These are phyloP conservation scores for Pistacia vera DNA, from an alignment of 345 rosid species.

Conservation along the genomic window DNA sequence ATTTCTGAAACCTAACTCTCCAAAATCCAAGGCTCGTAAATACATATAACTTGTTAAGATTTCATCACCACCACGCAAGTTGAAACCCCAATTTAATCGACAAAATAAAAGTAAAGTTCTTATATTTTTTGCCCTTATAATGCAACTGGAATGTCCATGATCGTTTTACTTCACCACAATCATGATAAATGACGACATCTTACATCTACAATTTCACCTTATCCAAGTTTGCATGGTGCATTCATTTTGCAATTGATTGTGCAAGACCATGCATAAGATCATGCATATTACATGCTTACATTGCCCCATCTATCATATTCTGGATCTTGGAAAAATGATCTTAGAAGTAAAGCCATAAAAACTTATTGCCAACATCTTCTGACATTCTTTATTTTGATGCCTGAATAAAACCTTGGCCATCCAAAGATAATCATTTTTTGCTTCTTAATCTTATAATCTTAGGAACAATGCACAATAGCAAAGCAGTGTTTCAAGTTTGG, in stretches of 20 bases:
- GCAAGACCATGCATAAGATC: conserved; percentile 34
- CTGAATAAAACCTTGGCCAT: conserved; percentile 19
- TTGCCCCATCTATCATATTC: conserved; percentile 9
- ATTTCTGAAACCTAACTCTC: not conserved
- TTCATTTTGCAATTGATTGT: not conserved
- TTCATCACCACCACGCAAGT: not conserved
- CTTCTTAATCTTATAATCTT: conserved; percentile 20
- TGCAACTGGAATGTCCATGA: no score
- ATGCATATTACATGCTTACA: conserved; percentile 18
- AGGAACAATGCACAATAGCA: conserved; percentile 37
- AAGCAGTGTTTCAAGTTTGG: conserved; percentile 39
- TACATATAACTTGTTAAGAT: not conserved
- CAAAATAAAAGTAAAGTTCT: not conserved
- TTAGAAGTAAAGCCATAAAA: conserved; percentile 1
- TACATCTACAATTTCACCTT: no score
- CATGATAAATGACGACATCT: no score
- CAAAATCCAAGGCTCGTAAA: not conserved
- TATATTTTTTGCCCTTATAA: no score
- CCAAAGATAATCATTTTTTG: not conserved
- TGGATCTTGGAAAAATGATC: conserved; percentile 15
- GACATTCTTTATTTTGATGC: no score
- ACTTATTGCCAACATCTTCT: not conserved
- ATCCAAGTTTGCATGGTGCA: no score
- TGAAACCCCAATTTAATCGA: no score
- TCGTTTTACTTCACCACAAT: no score